phyloP scores from a whole-genome alignment of 2,329 filamentous ascomycete species.

The Cordyceps javanica region DNA sequence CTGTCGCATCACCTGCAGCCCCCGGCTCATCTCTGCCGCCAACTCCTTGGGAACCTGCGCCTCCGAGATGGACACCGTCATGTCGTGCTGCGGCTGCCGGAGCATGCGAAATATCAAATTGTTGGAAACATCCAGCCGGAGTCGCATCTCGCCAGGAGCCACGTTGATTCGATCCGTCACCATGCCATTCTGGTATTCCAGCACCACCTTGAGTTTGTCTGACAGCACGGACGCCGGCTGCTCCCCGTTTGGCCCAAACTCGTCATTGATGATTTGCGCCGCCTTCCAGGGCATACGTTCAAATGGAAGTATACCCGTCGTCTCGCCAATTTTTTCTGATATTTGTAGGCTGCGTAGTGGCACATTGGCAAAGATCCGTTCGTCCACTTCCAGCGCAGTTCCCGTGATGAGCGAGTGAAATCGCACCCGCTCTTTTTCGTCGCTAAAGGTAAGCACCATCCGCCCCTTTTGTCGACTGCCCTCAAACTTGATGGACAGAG shows the following conservation, averaged over 20 bases:
- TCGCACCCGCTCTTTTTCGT: conserved; percentile 62
- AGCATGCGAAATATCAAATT: conserved; percentile 59
- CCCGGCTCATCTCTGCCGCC: conserved; percentile 55
- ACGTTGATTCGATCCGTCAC: conserved; percentile 81
- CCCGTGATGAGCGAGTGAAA: conserved; percentile 71
- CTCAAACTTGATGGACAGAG: conserved; percentile 64
- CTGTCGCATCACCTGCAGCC: conserved; percentile 52
- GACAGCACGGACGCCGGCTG: conserved; percentile 65
- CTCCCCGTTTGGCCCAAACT: conserved; percentile 54
- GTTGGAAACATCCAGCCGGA: conserved; percentile 58
- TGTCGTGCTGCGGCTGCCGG: conserved; percentile 68
- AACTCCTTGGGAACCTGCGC: conserved; percentile 57
- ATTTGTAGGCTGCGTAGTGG: conserved; percentile 61
- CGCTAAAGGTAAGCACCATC: conserved; percentile 71
- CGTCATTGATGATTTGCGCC: conserved; percentile 65
- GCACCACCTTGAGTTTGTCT: conserved; percentile 67
- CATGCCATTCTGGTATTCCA: conserved; percentile 69
- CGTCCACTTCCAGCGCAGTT: conserved; percentile 59
- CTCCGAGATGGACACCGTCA: conserved; percentile 70
- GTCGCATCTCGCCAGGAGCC: conserved; percentile 64
- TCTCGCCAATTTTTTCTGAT: conserved; percentile 44
- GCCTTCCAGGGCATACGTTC: conserved; percentile 57
- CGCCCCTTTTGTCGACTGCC: conserved; percentile 60
- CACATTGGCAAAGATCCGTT: conserved; percentile 65
- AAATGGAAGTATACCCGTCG: conserved; percentile 43